Conservation (phyloP, 371 early-diverging fungal genomes). For the Lichtheimia ramosa region DNA sequence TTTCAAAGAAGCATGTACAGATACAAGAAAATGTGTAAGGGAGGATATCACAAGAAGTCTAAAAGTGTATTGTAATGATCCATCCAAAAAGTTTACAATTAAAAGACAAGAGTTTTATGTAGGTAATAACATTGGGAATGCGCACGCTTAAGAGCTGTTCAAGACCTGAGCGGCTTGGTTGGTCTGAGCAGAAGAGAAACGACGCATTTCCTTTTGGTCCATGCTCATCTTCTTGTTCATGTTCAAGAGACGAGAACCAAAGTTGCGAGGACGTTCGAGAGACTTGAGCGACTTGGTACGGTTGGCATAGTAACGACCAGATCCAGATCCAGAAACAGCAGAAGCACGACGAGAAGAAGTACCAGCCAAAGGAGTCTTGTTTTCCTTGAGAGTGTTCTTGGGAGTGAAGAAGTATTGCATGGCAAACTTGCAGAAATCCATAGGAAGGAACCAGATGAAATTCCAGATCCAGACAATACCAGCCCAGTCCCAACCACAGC, state of each 20-base stretch:
- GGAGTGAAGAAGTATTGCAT: slow-evolving; percentile 62
- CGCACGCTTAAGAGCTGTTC: neutral
- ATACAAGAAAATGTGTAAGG: too few relatives aligned
- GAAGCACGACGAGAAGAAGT: slow-evolving; percentile 46
- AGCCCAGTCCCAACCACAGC: slow-evolving; percentile 63
- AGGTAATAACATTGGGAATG: neutral
- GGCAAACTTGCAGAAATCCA: slow-evolving; percentile 76
- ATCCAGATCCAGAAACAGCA: slow-evolving; percentile 44
- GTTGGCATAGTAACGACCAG: slow-evolving; percentile 53
- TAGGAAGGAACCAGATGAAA: slow-evolving; percentile 74
- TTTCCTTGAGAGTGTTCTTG: slow-evolving; percentile 38
- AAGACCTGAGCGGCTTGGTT: slow-evolving; percentile 43
- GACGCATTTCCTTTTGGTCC: slow-evolving; percentile 56
- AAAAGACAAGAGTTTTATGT: neutral
- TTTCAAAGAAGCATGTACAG: too few relatives aligned
- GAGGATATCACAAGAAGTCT: too few relatives aligned
- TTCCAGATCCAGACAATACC: slow-evolving; percentile 80
- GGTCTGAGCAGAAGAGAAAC: slow-evolving; percentile 45
- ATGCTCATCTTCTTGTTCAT: slow-evolving; percentile 45
- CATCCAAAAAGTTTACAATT: neutral
- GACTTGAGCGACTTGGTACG: slow-evolving; percentile 45
- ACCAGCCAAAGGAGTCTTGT: slow-evolving; percentile 34
- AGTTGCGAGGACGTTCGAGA: slow-evolving; percentile 45
- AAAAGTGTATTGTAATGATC: too few relatives aligned
- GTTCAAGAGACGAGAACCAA: slow-evolving; percentile 38